Evolutionary conservation across 202 grass and related monocot species (phyloP).

Genomic region (Digitaria exilis): DNA sequence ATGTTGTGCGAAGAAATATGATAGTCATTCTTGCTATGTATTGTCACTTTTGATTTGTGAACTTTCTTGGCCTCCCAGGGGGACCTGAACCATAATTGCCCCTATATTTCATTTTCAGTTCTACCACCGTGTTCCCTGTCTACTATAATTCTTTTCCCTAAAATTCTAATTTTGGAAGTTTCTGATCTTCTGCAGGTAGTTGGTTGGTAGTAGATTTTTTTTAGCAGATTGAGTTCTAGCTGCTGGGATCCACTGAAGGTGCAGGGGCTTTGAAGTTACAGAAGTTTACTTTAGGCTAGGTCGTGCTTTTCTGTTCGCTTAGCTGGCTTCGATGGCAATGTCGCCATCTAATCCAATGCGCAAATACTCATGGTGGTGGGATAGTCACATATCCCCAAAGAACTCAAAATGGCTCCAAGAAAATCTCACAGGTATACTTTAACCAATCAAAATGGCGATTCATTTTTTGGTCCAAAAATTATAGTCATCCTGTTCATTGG

Average conservation of each 20-base stretch:
- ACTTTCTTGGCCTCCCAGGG: not conserved
- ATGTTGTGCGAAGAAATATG: not conserved
- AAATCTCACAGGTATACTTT: conserved; percentile 80
- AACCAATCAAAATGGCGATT: not conserved
- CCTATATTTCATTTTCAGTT: conserved; percentile 16
- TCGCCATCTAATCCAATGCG: conserved; percentile 67
- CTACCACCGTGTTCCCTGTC: not conserved
- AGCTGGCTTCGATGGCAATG: conserved; percentile 55
- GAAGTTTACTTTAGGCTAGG: conserved; percentile 18
- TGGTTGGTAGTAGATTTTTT: conserved; percentile 14
- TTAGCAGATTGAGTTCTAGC: conserved; percentile 18
- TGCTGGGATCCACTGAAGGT: conserved; percentile 34
- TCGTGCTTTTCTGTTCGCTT: conserved; percentile 9
- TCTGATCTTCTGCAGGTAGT: conserved; percentile 44
- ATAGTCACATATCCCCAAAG: conserved; percentile 91
- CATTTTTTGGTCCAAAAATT: too few relatives aligned
- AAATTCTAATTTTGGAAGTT: conserved; percentile 21
- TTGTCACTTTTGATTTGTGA: conserved; percentile 29
- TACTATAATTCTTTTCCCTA: conserved; percentile 14
- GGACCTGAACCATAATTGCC: not conserved
- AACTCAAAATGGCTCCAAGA: conserved; percentile 99
- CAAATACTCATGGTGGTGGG: conserved; percentile 99
- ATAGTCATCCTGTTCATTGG: too few relatives aligned
- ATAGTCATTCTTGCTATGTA: not conserved
- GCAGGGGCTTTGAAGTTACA: conserved; percentile 16